Evolutionary conservation across 2,329 filamentous ascomycete genomes (phyloP).

Genomic region (Epichloe gansuensis): DNA sequence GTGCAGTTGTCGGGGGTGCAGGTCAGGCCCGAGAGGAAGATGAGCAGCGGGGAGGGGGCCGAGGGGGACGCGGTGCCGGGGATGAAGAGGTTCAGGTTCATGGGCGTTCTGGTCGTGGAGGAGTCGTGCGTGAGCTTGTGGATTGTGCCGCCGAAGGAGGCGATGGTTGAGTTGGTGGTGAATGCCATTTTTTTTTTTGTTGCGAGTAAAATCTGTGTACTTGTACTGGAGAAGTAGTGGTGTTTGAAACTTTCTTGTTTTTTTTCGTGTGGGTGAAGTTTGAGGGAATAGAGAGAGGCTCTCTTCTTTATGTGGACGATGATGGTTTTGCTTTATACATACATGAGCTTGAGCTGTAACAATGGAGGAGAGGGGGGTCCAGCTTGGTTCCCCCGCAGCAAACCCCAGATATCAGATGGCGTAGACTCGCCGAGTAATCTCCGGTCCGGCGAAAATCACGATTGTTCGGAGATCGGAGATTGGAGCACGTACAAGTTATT

Average conservation of each 20-base stretch:
- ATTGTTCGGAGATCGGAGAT: no score
- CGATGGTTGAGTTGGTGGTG: conserved; percentile 78
- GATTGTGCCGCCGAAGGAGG: conserved; percentile 85
- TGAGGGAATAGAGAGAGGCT: no score
- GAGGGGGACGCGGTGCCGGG: conserved; percentile 52
- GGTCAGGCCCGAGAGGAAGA: conserved; percentile 89
- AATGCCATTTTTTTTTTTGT: conserved; percentile 53
- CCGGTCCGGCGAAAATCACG: no score
- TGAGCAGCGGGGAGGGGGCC: conserved; percentile 60
- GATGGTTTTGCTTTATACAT: no score
- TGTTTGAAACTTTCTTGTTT: background rate
- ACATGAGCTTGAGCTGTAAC: background rate
- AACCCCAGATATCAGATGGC: no score
- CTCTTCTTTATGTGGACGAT: no score
- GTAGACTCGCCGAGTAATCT: no score
- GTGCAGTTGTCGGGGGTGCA: conserved; percentile 83
- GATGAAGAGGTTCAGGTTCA: conserved; percentile 87
- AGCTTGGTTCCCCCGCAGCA: no score
- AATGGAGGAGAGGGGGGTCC: background rate
- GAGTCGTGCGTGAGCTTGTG: conserved; percentile 87
- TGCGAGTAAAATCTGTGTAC: background rate
- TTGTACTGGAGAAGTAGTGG: background rate
- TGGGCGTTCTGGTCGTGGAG: conserved; percentile 66
- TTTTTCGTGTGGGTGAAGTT: no score
- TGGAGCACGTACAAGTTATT: no score